A percentile compares a stretch with the other conserved stretches of the same genome.
These are phyloP conservation scores for Reticulascus tulasneorum DNA, from an alignment of 2,329 filamentous ascomycete species.

Conservation along the genomic window DNA sequence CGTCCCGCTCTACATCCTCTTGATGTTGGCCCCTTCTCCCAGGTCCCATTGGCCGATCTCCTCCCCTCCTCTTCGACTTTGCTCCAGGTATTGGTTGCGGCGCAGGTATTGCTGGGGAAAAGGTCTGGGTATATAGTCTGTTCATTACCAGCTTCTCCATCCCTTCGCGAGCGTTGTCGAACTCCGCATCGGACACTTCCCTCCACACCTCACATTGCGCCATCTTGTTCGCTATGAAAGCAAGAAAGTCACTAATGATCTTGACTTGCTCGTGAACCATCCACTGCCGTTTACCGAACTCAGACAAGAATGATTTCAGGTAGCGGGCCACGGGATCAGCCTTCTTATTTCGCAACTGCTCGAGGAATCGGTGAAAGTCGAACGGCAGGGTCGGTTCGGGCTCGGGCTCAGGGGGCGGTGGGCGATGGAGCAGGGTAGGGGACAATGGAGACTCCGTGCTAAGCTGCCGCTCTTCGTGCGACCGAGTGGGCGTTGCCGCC, in stretches of 20 bases:
- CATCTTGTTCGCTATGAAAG: constrained; percentile 99
- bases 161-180: constrained; percentile 95
- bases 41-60: constrained; percentile 67
- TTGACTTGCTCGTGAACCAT: constrained; percentile 99
- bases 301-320: constrained; percentile 85
- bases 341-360: constrained; percentile 91
- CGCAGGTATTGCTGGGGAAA: constrained; percentile 86
- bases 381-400: constrained; percentile 86
- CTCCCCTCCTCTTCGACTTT: constrained; percentile 64
- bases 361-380: constrained; percentile 94
- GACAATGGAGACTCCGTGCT: constrained; percentile 36
- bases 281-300: constrained; percentile 98
- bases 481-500: constrained; percentile 31
- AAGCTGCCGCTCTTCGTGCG: constrained; percentile 32
- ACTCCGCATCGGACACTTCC: constrained; percentile 91
- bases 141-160: constrained; percentile 99
- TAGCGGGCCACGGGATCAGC: constrained; percentile 98
- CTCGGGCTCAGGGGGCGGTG: constrained; percentile 68
- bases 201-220: constrained; percentile 94
- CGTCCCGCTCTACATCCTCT: constrained; percentile 94
- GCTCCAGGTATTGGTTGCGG: constrained; percentile 69
- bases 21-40: constrained; percentile 94
- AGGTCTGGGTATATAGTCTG: constrained; percentile 88
- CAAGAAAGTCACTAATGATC: constrained; percentile 93
- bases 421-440: constrained; percentile 50